phyloP scores from a whole-genome alignment of 225 moss, liverwort and hornwort genomes.

The Lunularia cruciata region DNA sequence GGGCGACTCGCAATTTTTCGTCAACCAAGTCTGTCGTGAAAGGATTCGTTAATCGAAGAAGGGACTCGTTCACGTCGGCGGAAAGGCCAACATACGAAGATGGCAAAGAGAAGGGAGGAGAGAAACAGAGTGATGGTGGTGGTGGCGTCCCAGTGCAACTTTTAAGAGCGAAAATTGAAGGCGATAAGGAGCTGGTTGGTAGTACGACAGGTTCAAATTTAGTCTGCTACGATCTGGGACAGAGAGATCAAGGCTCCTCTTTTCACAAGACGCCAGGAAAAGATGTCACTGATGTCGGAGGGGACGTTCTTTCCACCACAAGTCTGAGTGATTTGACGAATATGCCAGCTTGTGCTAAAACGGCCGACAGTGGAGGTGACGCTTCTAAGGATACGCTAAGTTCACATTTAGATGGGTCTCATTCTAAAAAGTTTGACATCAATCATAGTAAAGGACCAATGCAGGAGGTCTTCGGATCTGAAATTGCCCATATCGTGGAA shows the following conservation, averaged over 20 bases:
- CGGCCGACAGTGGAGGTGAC: neutral
- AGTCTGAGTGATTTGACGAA: constrained; percentile 5
- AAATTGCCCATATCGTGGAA: neutral
- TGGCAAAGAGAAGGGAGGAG: neutral
- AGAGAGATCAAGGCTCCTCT: neutral
- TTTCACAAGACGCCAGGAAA: neutral
- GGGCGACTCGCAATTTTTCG: constrained; percentile 43
- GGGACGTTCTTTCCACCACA: neutral
- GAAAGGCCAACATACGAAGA: neutral
- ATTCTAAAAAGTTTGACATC: neutral
- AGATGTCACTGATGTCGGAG: neutral
- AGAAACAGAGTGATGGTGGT: neutral
- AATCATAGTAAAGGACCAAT: neutral
- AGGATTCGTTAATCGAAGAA: constrained; percentile 16
- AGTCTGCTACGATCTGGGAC: neutral
- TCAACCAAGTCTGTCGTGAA: constrained; percentile 32
- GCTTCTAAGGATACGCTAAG: neutral
- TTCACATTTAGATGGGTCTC: constrained; percentile 1
- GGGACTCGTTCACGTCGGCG: constrained; percentile 9
- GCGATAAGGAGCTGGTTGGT: constrained; percentile 2
- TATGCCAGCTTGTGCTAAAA: neutral
- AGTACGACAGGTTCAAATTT: constrained; percentile 1
- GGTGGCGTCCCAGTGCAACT: neutral
- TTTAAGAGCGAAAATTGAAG: neutral
- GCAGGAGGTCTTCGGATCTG: neutral